These are phyloP conservation scores for Postia placenta DNA, from an alignment of 768 basidiomycete species.

Conservation along the genomic window DNA sequence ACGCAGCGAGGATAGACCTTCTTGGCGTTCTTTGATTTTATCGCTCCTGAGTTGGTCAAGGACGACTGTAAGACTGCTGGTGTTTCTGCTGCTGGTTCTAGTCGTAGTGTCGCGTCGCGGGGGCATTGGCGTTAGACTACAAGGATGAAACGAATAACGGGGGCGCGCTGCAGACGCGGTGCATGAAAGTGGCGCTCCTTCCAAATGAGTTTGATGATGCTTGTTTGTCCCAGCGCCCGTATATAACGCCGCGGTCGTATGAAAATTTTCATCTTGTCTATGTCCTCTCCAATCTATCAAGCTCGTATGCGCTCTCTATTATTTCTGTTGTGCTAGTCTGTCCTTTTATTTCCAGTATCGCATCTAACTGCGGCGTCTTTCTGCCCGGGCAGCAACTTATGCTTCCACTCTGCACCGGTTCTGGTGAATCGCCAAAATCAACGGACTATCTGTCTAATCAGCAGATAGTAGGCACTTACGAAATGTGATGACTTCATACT, in stretches of 20 bases:
- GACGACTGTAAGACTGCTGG: neutral
- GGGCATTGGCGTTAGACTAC: slow-evolving; percentile 44
- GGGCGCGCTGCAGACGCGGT: neutral
- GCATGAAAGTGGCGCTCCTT: neutral
- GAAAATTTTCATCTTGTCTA: slow-evolving; percentile 17
- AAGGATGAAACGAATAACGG: slow-evolving; percentile 28
- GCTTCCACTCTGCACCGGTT: slow-evolving; percentile 69
- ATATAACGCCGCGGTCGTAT: neutral
- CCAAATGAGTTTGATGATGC: neutral
- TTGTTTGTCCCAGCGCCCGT: neutral
- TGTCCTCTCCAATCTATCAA: neutral
- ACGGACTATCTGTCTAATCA: slow-evolving; percentile 50
- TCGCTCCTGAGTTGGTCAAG: slow-evolving; percentile 50
- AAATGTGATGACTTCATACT: slow-evolving; percentile 32
- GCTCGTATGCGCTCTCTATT: slow-evolving; percentile 11
- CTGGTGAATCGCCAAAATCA: slow-evolving; percentile 69
- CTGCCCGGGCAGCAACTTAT: slow-evolving; percentile 64
- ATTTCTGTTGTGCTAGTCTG: neutral
- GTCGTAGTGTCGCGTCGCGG: slow-evolving; percentile 15
- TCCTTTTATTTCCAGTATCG: slow-evolving; percentile 8
- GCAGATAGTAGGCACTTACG: slow-evolving; percentile 42
- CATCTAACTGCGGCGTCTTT: slow-evolving; percentile 45
- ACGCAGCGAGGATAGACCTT: slow-evolving; percentile 50
- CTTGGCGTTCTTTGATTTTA: slow-evolving; percentile 65
- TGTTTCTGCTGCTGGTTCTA: neutral